phyloP scores from a whole-genome alignment of 2,329 filamentous ascomycete species.

The Stagonosporopsis chrysanthemi region DNA sequence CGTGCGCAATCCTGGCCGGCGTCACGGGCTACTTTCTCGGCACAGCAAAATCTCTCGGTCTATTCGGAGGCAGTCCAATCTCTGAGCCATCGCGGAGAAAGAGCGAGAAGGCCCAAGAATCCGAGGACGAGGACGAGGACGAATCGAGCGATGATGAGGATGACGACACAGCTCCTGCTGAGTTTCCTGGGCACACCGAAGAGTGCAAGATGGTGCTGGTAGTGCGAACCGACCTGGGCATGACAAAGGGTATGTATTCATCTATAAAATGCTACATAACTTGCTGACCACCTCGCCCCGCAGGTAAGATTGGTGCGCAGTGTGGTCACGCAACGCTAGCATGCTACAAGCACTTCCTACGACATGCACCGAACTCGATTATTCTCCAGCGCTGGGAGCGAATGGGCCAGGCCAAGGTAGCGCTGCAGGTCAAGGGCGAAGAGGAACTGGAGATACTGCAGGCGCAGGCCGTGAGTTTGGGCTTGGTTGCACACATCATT shows the following conservation, averaged over 20 bases:
- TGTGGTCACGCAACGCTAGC: conserved; percentile 95
- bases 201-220: conserved; percentile 95
- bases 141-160: conserved; percentile 35
- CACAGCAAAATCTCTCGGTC: conserved; percentile 71
- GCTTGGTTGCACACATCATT: conserved; percentile 87
- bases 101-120: conserved; percentile 30
- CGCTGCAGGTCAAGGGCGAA: conserved; percentile 85
- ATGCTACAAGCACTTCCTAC: conserved; percentile 86
- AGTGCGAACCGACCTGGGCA: conserved; percentile 91
- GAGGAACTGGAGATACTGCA: conserved; percentile 79
- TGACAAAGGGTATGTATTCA: conserved; percentile 82
- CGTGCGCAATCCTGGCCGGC: conserved; percentile 76
- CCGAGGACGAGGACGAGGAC: conserved; percentile 36
- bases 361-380: conserved; percentile 61
- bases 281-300: not conserved
- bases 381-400: conserved; percentile 86
- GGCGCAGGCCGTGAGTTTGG: conserved; percentile 80
- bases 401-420: conserved; percentile 89
- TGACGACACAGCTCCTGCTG: conserved; percentile 46
- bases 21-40: conserved; percentile 78
- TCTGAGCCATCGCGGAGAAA: conserved; percentile 35
- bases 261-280: not conserved
- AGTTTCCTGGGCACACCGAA: conserved; percentile 65
- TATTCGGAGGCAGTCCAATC: conserved; percentile 67
- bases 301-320: conserved; percentile 97